These are phyloP conservation scores for Coemansia sp. DNA, from an alignment of 192 early-diverging fungal species.

Conservation along the genomic window DNA sequence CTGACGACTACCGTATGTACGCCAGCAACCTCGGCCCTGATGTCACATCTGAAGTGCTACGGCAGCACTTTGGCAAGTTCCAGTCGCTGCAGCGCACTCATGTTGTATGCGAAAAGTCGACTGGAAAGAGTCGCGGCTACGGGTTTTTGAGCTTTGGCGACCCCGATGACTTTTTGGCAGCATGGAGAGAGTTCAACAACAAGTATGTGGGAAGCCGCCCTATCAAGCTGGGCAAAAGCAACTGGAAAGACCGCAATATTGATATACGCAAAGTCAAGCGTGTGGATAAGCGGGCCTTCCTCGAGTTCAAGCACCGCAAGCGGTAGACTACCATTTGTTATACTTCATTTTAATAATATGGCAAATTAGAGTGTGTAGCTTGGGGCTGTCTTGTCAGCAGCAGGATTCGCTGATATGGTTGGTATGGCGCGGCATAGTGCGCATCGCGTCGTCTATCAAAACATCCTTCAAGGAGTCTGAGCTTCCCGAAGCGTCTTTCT, in stretches of 20 bases:
- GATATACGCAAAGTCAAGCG: slow-evolving; percentile 61
- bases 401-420: slow-evolving; percentile 40
- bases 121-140: slow-evolving; percentile 85
- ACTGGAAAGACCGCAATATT: slow-evolving; percentile 85
- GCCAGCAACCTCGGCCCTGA: slow-evolving; percentile 94
- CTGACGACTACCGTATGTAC: slow-evolving; percentile 90
- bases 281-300: slow-evolving; percentile 35
- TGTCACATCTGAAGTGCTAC: slow-evolving; percentile 78
- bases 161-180: slow-evolving; percentile 86
- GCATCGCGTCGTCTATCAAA: slow-evolving; percentile 4
- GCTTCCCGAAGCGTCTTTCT: not conserved
- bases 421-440: slow-evolving; percentile 10
- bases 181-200: slow-evolving; percentile 95
- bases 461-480: slow-evolving; percentile 16
- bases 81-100: slow-evolving; percentile 74
- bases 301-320: slow-evolving; percentile 32
- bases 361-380: slow-evolving; percentile 3
- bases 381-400: slow-evolving; percentile 20
- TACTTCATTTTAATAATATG: slow-evolving; percentile 3
- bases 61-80: slow-evolving; percentile 83
- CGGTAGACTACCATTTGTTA: slow-evolving; percentile 5
- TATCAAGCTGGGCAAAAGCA: slow-evolving; percentile 90
- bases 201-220: slow-evolving; percentile 96
- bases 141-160: slow-evolving; percentile 93
- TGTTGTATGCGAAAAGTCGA: slow-evolving; percentile 82